Conservation (phyloP, 2,329 filamentous ascomycete species). For the Colletotrichum sp. region DNA sequence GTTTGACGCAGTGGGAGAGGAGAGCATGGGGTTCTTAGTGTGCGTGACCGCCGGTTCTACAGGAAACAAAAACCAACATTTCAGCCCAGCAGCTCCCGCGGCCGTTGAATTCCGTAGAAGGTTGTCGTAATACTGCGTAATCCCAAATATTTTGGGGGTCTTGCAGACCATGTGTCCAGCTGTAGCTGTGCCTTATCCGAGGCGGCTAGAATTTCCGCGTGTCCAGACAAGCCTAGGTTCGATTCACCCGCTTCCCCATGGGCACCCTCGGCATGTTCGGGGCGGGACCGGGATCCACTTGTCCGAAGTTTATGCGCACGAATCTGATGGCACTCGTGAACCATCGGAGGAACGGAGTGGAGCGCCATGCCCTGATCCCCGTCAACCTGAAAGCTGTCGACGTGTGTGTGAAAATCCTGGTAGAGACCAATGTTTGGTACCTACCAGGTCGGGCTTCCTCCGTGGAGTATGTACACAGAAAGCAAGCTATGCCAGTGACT, state of each 20-base stretch:
- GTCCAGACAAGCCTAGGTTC: background rate
- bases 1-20: background rate
- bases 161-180: background rate
- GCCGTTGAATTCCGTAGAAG: background rate
- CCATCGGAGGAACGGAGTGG: background rate
- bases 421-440: background rate
- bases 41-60: background rate
- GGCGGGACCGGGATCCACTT: constrained; percentile 10
- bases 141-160: background rate
- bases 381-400: background rate
- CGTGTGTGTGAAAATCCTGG: background rate
- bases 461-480: background rate
- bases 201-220: background rate
- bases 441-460: background rate
- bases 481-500: background rate
- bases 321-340: background rate
- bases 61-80: background rate
- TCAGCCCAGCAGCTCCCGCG: background rate
- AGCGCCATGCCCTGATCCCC: background rate
- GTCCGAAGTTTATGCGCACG: constrained; percentile 18
- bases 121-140: background rate
- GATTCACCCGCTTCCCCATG: background rate
- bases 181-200: background rate
- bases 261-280: constrained; percentile 10
- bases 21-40: background rate